Percentiles rank a stretch among this genome's conserved stretches.
Conservation (phyloP, 1,284 basidiomycete species). For the Sanguinoderma infundibulare region DNA sequence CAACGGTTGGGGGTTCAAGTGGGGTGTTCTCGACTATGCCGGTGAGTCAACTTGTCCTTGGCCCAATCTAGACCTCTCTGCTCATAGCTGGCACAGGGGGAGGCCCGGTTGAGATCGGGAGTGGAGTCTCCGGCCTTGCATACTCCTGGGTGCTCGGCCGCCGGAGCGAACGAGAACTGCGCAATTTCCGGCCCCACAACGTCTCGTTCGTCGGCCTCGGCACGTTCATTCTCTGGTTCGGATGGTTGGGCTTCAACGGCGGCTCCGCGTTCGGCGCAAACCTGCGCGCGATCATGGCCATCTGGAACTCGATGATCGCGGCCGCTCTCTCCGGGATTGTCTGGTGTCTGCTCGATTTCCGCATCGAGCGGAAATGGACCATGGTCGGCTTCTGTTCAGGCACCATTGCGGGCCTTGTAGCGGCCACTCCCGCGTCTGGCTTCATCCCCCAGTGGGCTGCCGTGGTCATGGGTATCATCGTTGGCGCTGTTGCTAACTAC, state of each 20-base stretch:
- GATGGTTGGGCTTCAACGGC: conserved; percentile 76
- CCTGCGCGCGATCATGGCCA: conserved; percentile 84
- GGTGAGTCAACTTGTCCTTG: conserved; percentile 42
- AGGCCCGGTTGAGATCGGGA: conserved; percentile 92
- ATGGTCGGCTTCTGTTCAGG: conserved; percentile 88
- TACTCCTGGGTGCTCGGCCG: conserved; percentile 86
- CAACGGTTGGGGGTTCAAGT: conserved; percentile 88
- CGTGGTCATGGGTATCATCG: conserved; percentile 78
- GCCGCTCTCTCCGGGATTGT: conserved; percentile 80
- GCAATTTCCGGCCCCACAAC: conserved; percentile 93
- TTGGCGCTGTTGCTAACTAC: conserved; percentile 84
- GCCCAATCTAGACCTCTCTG: conserved; percentile 1
- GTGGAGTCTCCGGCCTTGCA: conserved; percentile 85
- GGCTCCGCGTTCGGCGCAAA: conserved; percentile 91
- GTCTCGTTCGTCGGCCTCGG: conserved; percentile 90
- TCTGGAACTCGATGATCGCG: conserved; percentile 88
- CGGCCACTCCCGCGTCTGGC: conserved; percentile 84
- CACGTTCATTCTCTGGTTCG: conserved; percentile 91
- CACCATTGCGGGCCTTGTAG: conserved; percentile 89
- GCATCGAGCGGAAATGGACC: conserved; percentile 80
- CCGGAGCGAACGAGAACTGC: conserved; percentile 78
- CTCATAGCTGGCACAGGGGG: conserved; percentile 59
- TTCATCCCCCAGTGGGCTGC: conserved; percentile 71
- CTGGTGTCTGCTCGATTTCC: conserved; percentile 91
- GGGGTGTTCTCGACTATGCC: conserved; percentile 90